phyloP scores from a whole-genome alignment of 2,329 filamentous ascomycete species.

The Orbilia javanica region DNA sequence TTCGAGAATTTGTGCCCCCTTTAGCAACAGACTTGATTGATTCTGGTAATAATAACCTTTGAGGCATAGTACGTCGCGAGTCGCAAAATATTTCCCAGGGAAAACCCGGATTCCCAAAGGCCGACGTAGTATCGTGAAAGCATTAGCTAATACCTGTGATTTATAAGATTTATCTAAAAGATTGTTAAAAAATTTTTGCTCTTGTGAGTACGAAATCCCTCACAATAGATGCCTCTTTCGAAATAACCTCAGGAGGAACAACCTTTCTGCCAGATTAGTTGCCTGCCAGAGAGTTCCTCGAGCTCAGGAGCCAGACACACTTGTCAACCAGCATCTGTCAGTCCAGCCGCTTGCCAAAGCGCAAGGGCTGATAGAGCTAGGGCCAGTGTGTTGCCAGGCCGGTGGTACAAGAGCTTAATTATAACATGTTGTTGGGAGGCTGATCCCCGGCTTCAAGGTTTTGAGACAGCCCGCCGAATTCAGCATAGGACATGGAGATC shows the following conservation, averaged over 20 bases:
- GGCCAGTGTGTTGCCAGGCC: constrained; percentile 23
- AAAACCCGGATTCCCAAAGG: background rate
- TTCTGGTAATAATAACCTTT: constrained; percentile 4
- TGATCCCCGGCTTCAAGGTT: constrained; percentile 34
- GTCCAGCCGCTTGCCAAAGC: constrained; percentile 1
- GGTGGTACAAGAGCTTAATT: constrained; percentile 31
- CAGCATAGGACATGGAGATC: constrained; percentile 30
- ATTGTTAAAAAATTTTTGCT: background rate
- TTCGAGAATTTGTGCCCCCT: background rate
- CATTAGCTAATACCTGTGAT: background rate
- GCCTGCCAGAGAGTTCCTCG: background rate
- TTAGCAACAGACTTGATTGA: background rate
- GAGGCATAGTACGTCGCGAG: constrained; percentile 2
- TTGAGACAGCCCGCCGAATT: constrained; percentile 51
- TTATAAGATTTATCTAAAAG: background rate
- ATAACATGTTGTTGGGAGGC: constrained; percentile 17
- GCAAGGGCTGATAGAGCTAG: background rate
- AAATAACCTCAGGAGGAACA: constrained; percentile 5
- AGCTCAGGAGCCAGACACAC: background rate
- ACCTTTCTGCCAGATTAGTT: background rate
- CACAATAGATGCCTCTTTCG: constrained; percentile 1
- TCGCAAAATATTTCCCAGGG: constrained; percentile 18
- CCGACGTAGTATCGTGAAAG: background rate
- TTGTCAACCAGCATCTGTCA: background rate
- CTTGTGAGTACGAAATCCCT: background rate